These are phyloP conservation scores for Centella asiatica DNA, from an alignment of 129 eudicot genomes.

Conservation along the genomic window DNA sequence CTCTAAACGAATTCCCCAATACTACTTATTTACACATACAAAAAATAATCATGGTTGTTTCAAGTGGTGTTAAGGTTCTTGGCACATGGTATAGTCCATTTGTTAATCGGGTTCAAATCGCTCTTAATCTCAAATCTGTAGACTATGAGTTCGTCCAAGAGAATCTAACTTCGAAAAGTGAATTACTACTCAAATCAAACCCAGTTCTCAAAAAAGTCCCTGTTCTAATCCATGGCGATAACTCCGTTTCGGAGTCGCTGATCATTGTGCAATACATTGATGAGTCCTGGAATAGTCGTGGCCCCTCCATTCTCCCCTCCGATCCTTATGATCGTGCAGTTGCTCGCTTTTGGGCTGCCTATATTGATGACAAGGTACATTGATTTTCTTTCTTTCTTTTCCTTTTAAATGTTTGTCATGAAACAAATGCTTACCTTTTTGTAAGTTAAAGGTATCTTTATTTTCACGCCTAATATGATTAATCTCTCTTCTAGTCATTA, in stretches of 20 bases:
- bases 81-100: not conserved
- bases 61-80: not conserved
- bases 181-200: not conserved
- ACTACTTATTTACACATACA: not conserved
- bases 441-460: too few species aligned
- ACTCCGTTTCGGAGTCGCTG: not conserved
- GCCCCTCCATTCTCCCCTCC: not conserved
- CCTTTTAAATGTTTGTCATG: not conserved
- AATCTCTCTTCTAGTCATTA: too few species aligned
- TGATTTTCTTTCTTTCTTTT: not conserved
- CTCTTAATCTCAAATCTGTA: not conserved
- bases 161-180: not conserved
- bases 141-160: not conserved
- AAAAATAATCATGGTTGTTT: not conserved
- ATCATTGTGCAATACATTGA: constrained; percentile 2
- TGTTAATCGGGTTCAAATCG: not conserved
- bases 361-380: constrained; percentile 1
- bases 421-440: not conserved
- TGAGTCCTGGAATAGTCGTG: not conserved
- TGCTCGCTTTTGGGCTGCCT: constrained; percentile 1
- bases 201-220: not conserved
- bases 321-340: not conserved
- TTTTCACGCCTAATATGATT: too few species aligned
- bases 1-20: not conserved
- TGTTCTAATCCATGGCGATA: not conserved